phyloP scores from a whole-genome alignment of 192 early-diverging fungal species.

The Coemansia sp. region DNA sequence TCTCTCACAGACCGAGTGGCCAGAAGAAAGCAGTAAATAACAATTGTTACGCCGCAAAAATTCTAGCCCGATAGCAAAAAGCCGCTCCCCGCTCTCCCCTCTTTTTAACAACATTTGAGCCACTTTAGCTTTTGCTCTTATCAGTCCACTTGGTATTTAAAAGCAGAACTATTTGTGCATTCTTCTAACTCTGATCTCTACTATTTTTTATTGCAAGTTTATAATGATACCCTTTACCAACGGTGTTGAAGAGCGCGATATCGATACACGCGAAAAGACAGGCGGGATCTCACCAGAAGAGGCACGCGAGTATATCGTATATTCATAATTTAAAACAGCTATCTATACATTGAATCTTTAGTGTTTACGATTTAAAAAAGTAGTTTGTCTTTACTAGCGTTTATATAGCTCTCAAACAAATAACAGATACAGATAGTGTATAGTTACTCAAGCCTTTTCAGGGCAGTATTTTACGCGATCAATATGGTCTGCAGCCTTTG shows the following conservation, averaged over 20 bases:
- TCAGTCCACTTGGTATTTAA: too few species aligned
- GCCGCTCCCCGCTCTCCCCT: not conserved
- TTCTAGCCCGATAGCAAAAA: not conserved
- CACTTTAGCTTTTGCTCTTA: too few species aligned
- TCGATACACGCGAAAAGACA: conserved; percentile 42
- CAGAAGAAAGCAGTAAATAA: not conserved
- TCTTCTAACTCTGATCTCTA: too few species aligned
- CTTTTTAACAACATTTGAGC: not conserved
- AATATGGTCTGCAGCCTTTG: conserved; percentile 48
- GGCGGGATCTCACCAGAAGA: conserved; percentile 41
- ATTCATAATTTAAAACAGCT: conserved; percentile 7
- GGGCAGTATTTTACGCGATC: conserved; percentile 32
- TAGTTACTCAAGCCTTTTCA: not conserved
- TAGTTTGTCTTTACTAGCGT: too few species aligned
- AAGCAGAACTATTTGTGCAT: too few species aligned
- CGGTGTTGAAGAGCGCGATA: conserved; percentile 37
- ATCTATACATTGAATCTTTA: too few species aligned
- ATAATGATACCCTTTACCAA: conserved; percentile 24
- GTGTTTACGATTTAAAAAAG: too few species aligned
- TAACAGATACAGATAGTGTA: too few species aligned
- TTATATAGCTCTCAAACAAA: too few species aligned
- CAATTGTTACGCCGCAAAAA: not conserved
- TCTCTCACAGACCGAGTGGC: not conserved
- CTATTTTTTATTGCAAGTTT: not conserved
- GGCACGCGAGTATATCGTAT: conserved; percentile 40